Evolutionary conservation across 306 rosid genomes (phyloP), one percentile per base, ranked within the genome.

Genomic region (Cercis canadensis): DNA sequence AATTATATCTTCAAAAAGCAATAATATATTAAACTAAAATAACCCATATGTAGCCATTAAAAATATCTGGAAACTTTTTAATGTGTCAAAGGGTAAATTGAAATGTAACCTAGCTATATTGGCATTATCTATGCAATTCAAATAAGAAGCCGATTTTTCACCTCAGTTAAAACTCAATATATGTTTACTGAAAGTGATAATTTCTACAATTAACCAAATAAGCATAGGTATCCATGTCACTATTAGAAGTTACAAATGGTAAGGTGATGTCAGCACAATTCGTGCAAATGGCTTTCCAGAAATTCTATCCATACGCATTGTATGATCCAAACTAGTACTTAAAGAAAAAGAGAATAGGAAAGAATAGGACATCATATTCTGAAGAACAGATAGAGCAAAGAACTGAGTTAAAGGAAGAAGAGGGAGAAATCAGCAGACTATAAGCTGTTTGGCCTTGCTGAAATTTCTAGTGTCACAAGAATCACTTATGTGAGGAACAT

Each of bases 51-150:
- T 24, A 24, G 19, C 17, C 49, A 52, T 16, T 36, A n/a, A 47
- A 9, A 24, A 52, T 29, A 37, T 24, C 40, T 19, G n/a, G 55
- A 52, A 49, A 49, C 5, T 62, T 51, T n/a, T 34, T 11, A 37
- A 36, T 34, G 11, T n/a, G n/a, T n/a, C n/a, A n/a, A n/a, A n/a
- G n/a, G n/a, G n/a, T 62, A 33, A 3, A 43, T 56, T 41, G 37
- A 39, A 65, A 71, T 50, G 34, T 32, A 72, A 65, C 65, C 43
- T 50, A 24, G 49, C 60, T 64, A 57, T 37, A 39, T 57, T 44
- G n/a, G n/a, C 62, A 78, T 71, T 65, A 49, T 39, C n/a, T n/a
- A n/a, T n/a, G n/a, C n/a, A n/a, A n/a, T n/a, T n/a, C n/a, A n/a
- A n/a, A n/a, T n/a, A n/a, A n/a, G 50, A 40, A 6, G 15, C 4